Base-by-base conservation (phyloP, 192 early-diverging fungal species). In the Gamsiella multidivaricata region DNA sequence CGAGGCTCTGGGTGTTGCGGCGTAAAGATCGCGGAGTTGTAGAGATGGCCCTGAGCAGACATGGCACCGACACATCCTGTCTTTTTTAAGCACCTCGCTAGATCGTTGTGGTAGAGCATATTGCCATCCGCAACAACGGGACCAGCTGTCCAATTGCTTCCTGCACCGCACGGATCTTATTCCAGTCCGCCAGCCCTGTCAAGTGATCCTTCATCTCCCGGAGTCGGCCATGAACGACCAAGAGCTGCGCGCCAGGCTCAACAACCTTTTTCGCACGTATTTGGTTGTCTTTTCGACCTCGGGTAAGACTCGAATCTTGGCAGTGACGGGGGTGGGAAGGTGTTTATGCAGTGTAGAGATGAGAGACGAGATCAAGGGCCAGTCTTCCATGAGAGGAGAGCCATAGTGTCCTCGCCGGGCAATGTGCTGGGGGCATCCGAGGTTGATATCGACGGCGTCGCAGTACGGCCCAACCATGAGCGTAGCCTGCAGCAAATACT, bases 121-220 rank as follows among this genome's bases (percentile, higher is more conserved):
- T 99, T 98, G 26, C 98, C 98, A 72, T 99, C 98, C 50, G 96
- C 96, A 83, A 98, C 86, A 6, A 99, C 95, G 1, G 98, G 1
- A 99, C 74, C 14, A 55, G 23, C 26, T 78, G 60, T 9, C 66
- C 82, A 6, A 96, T 87, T 5, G 92, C 92, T 31, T 94, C 88
- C 67, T 92, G 95, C 6, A 99, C 94, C 3, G 80, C 75, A 51
- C 86, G 85, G 75, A 99, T 98, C 66, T 97, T 90, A 50, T 92
- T 87, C 98, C 96, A 98, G 81, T 99, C 95, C 3, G 96, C 97
- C 11, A 98, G 80, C 3, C 95, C 97, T 11, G 97, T 97, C 57
- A 95, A 92, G 54, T 98, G 96, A 17, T 96, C 97, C 79, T 97
- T 98, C 82, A 97, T 95, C 69, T 99, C 96, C 34, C 97, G 88